Evolutionary conservation across 202 grass and related monocot genomes (phyloP), one percentile per base, ranked within the genome.

Genomic region (Zizania palustris): DNA sequence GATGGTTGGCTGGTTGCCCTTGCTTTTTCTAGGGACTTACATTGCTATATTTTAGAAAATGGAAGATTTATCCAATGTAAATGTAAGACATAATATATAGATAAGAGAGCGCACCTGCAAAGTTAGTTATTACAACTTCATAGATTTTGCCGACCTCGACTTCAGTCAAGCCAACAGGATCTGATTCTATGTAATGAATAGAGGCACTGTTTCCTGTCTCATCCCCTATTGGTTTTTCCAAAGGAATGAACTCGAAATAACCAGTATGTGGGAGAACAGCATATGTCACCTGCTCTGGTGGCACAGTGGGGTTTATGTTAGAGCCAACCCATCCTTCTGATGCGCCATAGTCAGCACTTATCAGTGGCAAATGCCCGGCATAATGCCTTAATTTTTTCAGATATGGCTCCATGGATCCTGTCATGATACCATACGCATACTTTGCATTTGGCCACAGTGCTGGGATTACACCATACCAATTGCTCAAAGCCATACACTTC

Each of bases 251-350:
- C 78, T 99, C 96, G 21, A 99, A 99, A 76, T 89, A 99, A 46
- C 83, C 89, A 44, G 75, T 93, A 40, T 99, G 85, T 1, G 96
- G 96, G 16, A 96, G 76, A 76, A 96, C 88, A 0, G 89, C 81
- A 77, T 96, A 99, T 6, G 92, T 91, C 67, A 76, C 89, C 53
- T 81, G 73, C 71, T 99, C 96, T 57, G 96, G 96, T 54, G 90
- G 81, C 56, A 84, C 10, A 0, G 68, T 82, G 11, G 96, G 92
- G 76, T 93, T 75, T 36, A 99, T 76, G 65, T 99, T 99, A 72
- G 87, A 88, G 19, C 92, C 96, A 48, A 99, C 78, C 96, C 96
- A 99, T 84, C 96, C 96, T 86, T 99, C 96, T 11, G 96, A 99
- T 19, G 92, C 67, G 12, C 96, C 96, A 0, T 99, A 99, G 69